A percentile compares a stretch with the other conserved stretches of the same genome.
These are phyloP conservation scores for Daldinia vernicosa DNA, from an alignment of 495 filamentous ascomycete genomes.

Conservation along the genomic window DNA sequence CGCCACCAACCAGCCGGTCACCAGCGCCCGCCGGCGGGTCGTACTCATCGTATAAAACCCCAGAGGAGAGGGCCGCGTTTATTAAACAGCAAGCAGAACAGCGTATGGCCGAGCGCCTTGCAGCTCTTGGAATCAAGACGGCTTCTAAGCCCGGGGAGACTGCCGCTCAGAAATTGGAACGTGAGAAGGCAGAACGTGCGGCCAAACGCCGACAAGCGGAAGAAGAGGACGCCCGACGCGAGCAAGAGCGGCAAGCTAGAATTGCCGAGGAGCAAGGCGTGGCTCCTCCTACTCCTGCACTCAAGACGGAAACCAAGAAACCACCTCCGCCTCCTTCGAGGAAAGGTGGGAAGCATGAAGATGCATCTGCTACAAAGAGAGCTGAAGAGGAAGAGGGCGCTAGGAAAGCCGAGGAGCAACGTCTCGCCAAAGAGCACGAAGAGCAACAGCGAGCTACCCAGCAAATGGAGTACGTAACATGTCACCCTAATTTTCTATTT, in stretches of 20 bases:
- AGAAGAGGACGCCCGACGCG: slow-evolving; percentile 92
- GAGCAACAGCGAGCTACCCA: slow-evolving; percentile 77
- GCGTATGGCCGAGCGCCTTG: slow-evolving; percentile 96
- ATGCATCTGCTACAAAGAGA: slow-evolving; percentile 55
- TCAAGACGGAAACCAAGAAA: slow-evolving; percentile 72
- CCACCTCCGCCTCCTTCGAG: slow-evolving; percentile 88
- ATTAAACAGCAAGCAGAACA: slow-evolving; percentile 97
- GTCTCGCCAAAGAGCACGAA: slow-evolving; percentile 73
- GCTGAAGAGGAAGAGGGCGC: slow-evolving; percentile 64
- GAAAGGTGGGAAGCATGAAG: slow-evolving; percentile 72
- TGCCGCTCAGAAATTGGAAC: slow-evolving; percentile 82
- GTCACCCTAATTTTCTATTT: slow-evolving; percentile 6
- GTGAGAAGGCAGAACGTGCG: slow-evolving; percentile 86
- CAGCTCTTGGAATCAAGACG: slow-evolving; percentile 89
- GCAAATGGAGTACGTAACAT: slow-evolving; percentile 80
- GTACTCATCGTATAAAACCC: slow-evolving; percentile 84
- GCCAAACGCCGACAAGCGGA: slow-evolving; percentile 88
- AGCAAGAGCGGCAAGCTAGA: slow-evolving; percentile 85
- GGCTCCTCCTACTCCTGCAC: slow-evolving; percentile 58
- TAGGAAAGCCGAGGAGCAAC: slow-evolving; percentile 63
- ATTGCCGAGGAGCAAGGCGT: slow-evolving; percentile 82
- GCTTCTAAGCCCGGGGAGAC: slow-evolving; percentile 77
- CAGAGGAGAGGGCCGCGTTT: slow-evolving; percentile 92
- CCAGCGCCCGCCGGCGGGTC: slow-evolving; percentile 58
- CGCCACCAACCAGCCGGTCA: slow-evolving; percentile 50